Conservation (phyloP, 2,329 filamentous ascomycete genomes). For the Aspergillus nomiae region DNA sequence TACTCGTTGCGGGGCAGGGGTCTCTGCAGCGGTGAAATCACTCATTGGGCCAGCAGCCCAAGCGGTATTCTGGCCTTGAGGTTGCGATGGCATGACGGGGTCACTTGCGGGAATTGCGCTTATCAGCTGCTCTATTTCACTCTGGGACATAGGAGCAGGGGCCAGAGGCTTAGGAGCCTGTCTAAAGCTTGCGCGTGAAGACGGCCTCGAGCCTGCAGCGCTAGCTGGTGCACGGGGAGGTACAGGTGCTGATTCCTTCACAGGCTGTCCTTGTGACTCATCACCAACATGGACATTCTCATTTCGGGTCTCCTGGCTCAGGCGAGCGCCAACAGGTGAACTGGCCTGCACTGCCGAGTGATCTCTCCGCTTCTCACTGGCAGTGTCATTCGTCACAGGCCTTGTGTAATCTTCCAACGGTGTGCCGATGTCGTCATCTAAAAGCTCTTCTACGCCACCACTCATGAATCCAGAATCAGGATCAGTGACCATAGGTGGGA, state of each 20-base stretch:
- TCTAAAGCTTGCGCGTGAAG: conserved; percentile 39
- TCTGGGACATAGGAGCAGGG: conserved; percentile 40
- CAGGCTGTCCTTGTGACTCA: conserved; percentile 18
- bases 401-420: conserved; percentile 28
- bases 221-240: conserved; percentile 31
- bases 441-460: conserved; percentile 69
- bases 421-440: conserved; percentile 59
- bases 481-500: conserved; percentile 60
- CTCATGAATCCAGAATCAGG: conserved; percentile 84
- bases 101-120: conserved; percentile 53
- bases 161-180: conserved; percentile 40
- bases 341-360: conserved; percentile 27
- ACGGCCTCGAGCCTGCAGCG: conserved; percentile 36
- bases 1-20: conserved; percentile 30
- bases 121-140: conserved; percentile 34
- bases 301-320: conserved; percentile 21
- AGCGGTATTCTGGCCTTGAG: conserved; percentile 38
- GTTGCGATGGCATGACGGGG: conserved; percentile 38
- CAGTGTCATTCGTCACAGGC: conserved; percentile 19
- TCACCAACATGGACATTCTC: conserved; percentile 25
- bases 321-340: conserved; percentile 29
- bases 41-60: conserved; percentile 47
- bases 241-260: conserved; percentile 23
- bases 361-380: conserved; percentile 24
- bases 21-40: conserved; percentile 46